phyloP scores from a whole-genome alignment of 73 alveolate genomes.

The Paramecium biaurelia region DNA sequence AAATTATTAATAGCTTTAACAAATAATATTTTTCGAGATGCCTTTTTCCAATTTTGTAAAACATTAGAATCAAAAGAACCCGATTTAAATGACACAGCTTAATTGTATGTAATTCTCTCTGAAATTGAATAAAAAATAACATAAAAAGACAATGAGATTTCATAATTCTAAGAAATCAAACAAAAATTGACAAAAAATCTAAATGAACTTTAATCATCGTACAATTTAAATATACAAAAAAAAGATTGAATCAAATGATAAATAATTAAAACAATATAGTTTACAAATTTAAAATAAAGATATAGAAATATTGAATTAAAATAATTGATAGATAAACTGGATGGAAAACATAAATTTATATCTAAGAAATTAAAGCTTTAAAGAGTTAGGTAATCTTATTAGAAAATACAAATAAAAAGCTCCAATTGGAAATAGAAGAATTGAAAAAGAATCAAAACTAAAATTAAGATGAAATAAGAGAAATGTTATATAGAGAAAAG shows the following conservation, averaged over 20 bases:
- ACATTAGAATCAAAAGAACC: neutral
- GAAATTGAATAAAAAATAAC: neutral
- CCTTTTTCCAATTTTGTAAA: neutral
- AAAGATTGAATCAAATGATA: neutral
- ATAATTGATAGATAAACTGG: neutral
- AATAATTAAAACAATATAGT: neutral
- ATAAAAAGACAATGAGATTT: neutral
- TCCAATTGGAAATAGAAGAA: neutral
- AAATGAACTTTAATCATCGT: neutral
- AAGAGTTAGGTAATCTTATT: neutral
- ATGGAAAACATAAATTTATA: neutral
- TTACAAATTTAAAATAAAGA: neutral
- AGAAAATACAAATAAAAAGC: constrained; percentile 11
- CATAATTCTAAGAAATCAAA: neutral
- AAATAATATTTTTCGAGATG: neutral
- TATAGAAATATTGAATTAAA: neutral
- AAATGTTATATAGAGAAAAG: constrained; percentile 17
- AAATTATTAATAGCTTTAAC: neutral
- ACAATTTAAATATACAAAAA: neutral
- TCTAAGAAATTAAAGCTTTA: neutral
- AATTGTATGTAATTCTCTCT: neutral
- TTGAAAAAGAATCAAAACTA: neutral
- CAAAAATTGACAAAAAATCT: neutral
- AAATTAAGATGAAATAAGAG: constrained; percentile 36
- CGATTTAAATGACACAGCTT: neutral